A percentile compares a stretch with the other conserved stretches of the same genome.
Conservation (phyloP, 805 yeast genomes). For the Wickerhamomyces chaumierensis region DNA sequence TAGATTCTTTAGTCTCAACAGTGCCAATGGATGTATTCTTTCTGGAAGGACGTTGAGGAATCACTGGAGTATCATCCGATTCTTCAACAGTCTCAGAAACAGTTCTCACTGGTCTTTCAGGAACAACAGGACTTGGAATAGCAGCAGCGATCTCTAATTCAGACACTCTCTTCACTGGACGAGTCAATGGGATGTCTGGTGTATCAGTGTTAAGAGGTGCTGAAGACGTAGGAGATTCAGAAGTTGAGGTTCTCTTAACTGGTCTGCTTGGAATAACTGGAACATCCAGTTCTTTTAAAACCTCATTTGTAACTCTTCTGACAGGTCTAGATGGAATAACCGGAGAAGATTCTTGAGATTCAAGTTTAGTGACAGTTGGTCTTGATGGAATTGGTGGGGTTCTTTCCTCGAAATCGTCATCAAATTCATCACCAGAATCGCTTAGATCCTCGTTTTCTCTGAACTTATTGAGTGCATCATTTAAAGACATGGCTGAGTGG, state of each 20-base stretch:
- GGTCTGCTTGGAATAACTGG: constrained; percentile 3
- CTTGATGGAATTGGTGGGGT: constrained; percentile 9
- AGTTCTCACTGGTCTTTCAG: constrained; percentile 4
- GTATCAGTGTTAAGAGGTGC: no score
- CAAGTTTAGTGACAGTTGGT: constrained; percentile 13
- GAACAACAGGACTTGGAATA: no score
- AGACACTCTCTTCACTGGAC: no score
- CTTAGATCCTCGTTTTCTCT: constrained; percentile 1
- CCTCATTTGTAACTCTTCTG: constrained; percentile 2
- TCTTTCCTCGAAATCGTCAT: constrained; percentile 1
- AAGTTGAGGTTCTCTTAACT: background rate
- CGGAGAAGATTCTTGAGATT: background rate
- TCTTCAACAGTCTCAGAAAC: background rate
- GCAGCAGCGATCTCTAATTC: no score
- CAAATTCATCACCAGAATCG: background rate
- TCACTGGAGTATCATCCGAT: constrained; percentile 1
- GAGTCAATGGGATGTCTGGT: no score
- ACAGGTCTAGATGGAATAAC: constrained; percentile 1
- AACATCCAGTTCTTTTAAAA: no score
- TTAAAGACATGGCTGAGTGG: background rate
- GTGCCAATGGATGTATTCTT: no score
- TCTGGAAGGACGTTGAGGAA: constrained; percentile 7
- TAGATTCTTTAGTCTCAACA: no score
- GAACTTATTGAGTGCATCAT: background rate
- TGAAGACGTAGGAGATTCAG: background rate